phyloP scores from a whole-genome alignment of 345 rosid species.

The Heritiera littoralis region DNA sequence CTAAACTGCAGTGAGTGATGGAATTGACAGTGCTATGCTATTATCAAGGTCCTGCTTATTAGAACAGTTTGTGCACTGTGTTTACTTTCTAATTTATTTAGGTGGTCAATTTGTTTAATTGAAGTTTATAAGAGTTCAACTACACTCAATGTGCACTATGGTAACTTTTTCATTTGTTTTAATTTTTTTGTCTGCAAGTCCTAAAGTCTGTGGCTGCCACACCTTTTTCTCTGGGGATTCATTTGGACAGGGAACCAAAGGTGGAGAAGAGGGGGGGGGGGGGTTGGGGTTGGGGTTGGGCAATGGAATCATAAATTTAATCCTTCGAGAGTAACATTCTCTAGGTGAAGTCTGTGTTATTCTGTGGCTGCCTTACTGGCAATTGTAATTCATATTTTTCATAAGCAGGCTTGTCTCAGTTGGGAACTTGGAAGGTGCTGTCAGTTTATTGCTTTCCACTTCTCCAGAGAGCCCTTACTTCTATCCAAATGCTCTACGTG shows the following conservation, averaged over 20 bases:
- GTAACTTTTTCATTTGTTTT: background rate
- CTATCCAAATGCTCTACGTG: slow-evolving; percentile 93
- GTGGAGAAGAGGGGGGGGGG: background rate
- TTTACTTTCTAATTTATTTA: background rate
- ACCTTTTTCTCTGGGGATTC: background rate
- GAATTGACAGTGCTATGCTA: background rate
- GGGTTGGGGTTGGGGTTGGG: background rate
- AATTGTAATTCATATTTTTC: slow-evolving; percentile 7
- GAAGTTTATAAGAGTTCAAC: background rate
- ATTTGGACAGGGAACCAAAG: background rate
- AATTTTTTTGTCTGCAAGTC: slow-evolving; percentile 1
- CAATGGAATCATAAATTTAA: background rate
- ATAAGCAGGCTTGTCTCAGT: slow-evolving; percentile 76
- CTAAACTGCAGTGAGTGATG: background rate
- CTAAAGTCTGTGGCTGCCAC: background rate
- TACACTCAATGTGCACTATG: background rate
- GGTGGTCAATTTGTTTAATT: background rate
- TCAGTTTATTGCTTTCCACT: slow-evolving; percentile 87
- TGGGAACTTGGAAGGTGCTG: slow-evolving; percentile 97
- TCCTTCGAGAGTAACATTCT: background rate
- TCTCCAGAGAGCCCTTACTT: slow-evolving; percentile 90
- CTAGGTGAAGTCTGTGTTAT: background rate
- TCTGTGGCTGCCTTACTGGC: background rate
- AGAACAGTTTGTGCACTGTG: background rate
- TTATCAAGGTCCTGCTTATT: background rate